A percentile compares a stretch with the other conserved stretches of the same genome.
phyloP scores from a whole-genome alignment of 2,329 filamentous ascomycete genomes.

The Lecanicillium sp. region DNA sequence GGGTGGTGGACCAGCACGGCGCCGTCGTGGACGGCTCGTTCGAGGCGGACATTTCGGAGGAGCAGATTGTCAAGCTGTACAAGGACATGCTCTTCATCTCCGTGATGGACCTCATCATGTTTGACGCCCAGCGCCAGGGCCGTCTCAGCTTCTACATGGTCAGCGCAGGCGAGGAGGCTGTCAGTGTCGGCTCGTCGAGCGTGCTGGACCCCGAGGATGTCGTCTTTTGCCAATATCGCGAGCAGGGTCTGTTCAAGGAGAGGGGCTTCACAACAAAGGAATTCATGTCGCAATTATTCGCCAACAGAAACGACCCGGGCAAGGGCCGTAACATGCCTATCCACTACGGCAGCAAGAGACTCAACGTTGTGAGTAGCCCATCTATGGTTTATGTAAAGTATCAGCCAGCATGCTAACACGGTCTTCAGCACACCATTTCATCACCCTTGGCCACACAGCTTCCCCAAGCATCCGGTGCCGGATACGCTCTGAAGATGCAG shows the following conservation, averaged over 20 bases:
- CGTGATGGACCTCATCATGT: constrained; percentile 97
- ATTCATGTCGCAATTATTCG: constrained; percentile 94
- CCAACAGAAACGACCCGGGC: constrained; percentile 74
- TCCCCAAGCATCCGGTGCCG: constrained; percentile 79
- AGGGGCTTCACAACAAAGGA: constrained; percentile 80
- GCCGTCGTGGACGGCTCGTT: constrained; percentile 69
- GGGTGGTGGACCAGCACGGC: constrained; percentile 85
- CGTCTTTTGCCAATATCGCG: constrained; percentile 89
- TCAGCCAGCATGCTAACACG: constrained; percentile 11
- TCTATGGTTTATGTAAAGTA: background rate
- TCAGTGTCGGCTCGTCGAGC: constrained; percentile 81
- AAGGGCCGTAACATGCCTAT: constrained; percentile 93
- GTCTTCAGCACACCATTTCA: constrained; percentile 65
- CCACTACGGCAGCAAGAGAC: constrained; percentile 79
- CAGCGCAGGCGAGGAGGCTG: constrained; percentile 88
- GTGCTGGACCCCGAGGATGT: constrained; percentile 80
- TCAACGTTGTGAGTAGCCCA: constrained; percentile 66
- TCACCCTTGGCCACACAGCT: constrained; percentile 85
- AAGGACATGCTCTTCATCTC: constrained; percentile 61
- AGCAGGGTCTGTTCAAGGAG: constrained; percentile 85
- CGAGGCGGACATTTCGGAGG: constrained; percentile 62
- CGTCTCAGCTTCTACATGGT: constrained; percentile 96
- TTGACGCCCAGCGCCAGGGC: constrained; percentile 94
- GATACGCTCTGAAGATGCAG: constrained; percentile 82
- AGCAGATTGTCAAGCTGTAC: constrained; percentile 54